These are phyloP conservation scores for Populus nigra DNA, from an alignment of 345 rosid species.

Conservation along the genomic window DNA sequence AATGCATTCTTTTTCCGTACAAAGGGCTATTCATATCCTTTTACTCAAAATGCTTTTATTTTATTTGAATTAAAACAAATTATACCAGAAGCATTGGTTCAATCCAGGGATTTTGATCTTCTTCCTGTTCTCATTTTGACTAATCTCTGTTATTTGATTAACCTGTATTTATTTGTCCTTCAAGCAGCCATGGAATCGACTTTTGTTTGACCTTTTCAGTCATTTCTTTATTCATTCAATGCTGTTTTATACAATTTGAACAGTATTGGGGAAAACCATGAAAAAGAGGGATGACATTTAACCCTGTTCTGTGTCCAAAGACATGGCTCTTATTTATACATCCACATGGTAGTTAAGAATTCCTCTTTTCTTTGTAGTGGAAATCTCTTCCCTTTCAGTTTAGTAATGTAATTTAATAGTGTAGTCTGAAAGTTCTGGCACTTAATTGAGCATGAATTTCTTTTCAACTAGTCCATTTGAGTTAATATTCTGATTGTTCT, in stretches of 20 bases:
- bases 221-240: not conserved
- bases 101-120: too few relatives aligned
- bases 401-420: not conserved
- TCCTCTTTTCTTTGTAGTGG: not conserved
- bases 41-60: not conserved
- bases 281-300: not conserved
- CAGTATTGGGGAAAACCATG: not conserved
- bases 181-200: not conserved
- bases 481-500: not conserved
- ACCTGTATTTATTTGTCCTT: not conserved
- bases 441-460: not conserved
- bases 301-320: not conserved
- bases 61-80: not conserved
- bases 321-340: not conserved
- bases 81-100: not conserved
- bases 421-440: not conserved
- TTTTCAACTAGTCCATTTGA: not conserved
- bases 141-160: not conserved
- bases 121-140: too few relatives aligned
- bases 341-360: not conserved
- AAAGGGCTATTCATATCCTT: not conserved
- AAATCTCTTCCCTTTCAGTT: not conserved
- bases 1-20: not conserved
- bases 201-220: not conserved
- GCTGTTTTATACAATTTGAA: not conserved